Percentiles rank a stretch among this genome's conserved stretches.
phyloP scores from a whole-genome alignment of 2,329 filamentous ascomycete genomes.

The Verruconis gallopava region DNA sequence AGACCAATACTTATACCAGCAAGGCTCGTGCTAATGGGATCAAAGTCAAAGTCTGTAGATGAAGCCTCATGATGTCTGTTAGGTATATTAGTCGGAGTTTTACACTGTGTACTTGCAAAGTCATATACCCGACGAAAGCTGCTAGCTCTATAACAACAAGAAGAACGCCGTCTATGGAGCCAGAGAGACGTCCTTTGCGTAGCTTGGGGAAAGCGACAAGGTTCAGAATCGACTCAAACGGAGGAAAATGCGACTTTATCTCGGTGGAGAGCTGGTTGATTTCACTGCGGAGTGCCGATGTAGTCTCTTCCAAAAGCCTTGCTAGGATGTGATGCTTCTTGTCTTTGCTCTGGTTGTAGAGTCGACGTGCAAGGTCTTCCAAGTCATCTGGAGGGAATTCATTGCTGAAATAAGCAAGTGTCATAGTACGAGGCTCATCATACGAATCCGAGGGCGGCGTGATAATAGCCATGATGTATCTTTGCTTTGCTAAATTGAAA shows the following conservation, averaged over 20 bases:
- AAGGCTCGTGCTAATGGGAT: constrained; percentile 10
- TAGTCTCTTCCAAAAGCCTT: constrained; percentile 26
- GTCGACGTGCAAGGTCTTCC: constrained; percentile 25
- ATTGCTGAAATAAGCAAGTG: constrained; percentile 34
- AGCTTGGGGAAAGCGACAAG: constrained; percentile 24
- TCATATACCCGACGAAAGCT: constrained; percentile 31
- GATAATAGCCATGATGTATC: too few species aligned
- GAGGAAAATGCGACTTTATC: constrained; percentile 21
- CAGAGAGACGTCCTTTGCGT: constrained; percentile 29
- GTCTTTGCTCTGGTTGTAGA: constrained; percentile 30
- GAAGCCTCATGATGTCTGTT: constrained; percentile 13
- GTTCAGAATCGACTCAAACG: constrained; percentile 26
- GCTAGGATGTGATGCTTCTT: constrained; percentile 24
- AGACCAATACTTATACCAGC: constrained; percentile 34
- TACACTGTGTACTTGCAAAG: background rate
- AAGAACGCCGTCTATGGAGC: constrained; percentile 33
- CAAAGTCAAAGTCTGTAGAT: constrained; percentile 19
- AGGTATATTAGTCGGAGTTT: constrained; percentile 1
- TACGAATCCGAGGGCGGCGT: too few species aligned
- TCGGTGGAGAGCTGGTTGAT: constrained; percentile 17
- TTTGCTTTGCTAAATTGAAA: too few species aligned
- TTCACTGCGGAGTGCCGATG: background rate
- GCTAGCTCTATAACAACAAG: constrained; percentile 30
- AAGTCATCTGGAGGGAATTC: constrained; percentile 37
- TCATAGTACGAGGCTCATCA: constrained; percentile 21